Conservation (phyloP, 2,329 filamentous ascomycete genomes). For the Cadophora malorum region DNA sequence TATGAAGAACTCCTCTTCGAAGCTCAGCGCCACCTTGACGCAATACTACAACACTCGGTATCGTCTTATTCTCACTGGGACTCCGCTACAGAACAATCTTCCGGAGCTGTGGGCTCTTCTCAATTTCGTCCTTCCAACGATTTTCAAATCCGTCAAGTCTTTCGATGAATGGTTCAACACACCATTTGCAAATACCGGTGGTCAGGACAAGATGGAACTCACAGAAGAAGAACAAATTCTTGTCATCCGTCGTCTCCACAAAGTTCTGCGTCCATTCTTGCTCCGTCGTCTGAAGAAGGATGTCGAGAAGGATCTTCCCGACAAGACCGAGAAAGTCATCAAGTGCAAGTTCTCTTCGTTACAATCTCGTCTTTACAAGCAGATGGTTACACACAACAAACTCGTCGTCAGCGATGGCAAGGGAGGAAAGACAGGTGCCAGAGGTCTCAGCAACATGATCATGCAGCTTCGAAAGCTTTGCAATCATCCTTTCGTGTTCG, state of each 20-base stretch:
- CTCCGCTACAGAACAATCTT: constrained; percentile 95
- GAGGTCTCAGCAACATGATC: constrained; percentile 98
- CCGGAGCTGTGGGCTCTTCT: constrained; percentile 96
- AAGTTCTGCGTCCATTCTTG: constrained; percentile 95
- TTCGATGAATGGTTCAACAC: constrained; percentile 99
- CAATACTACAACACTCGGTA: constrained; percentile 95
- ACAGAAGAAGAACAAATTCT: constrained; percentile 99
- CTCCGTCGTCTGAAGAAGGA: constrained; percentile 99
- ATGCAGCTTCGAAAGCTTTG: constrained; percentile 99
- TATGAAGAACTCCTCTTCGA: constrained; percentile 98
- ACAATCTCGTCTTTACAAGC: constrained; percentile 93
- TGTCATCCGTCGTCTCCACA: constrained; percentile 96
- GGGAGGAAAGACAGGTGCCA: constrained; percentile 91
- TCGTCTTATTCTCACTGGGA: constrained; percentile 96
- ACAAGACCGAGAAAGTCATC: constrained; percentile 99
- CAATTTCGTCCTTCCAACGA: constrained; percentile 97
- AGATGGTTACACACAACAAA: constrained; percentile 95
- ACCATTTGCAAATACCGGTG: constrained; percentile 96
- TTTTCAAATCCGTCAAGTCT: constrained; percentile 98
- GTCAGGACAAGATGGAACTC: constrained; percentile 98
- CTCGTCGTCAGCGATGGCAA: constrained; percentile 94
- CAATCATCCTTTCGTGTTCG: constrained; percentile 98
- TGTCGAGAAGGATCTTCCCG: constrained; percentile 96
- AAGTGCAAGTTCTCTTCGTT: constrained; percentile 98
- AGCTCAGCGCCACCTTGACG: constrained; percentile 92